Conservation (phyloP, 2,329 filamentous ascomycete genomes). For the Lecanicillium sp. region DNA sequence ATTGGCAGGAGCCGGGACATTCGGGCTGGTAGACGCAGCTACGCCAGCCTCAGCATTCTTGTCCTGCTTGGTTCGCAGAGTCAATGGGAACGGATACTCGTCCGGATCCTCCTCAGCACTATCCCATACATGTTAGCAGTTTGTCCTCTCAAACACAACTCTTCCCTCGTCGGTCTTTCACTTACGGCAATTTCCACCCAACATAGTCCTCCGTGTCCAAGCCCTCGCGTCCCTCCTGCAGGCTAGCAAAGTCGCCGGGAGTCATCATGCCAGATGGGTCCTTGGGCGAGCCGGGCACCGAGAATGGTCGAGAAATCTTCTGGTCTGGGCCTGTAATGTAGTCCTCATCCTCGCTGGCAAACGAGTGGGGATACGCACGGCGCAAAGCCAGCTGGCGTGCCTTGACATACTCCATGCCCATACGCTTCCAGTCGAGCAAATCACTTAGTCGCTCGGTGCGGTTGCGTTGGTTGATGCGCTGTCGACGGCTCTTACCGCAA, state of each 20-base stretch:
- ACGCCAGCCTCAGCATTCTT: constrained; percentile 12
- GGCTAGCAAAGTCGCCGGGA: constrained; percentile 90
- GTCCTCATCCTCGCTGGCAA: constrained; percentile 71
- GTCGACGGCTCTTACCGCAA: constrained; percentile 82
- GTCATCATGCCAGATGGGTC: constrained; percentile 98
- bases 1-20: background rate
- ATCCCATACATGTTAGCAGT: constrained; percentile 8
- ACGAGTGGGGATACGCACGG: constrained; percentile 84
- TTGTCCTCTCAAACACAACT: too few relatives aligned
- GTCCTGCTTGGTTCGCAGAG: constrained; percentile 44
- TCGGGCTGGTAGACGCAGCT: constrained; percentile 1
- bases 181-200: constrained; percentile 95
- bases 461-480: constrained; percentile 98
- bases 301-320: constrained; percentile 92
- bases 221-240: constrained; percentile 90
- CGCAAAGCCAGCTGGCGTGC: constrained; percentile 86
- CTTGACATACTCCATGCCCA: constrained; percentile 99
- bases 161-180: constrained; percentile 26
- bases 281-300: constrained; percentile 84
- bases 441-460: constrained; percentile 92
- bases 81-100: constrained; percentile 54
- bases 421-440: constrained; percentile 95
- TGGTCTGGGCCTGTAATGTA: constrained; percentile 89
- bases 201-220: constrained; percentile 96
- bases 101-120: constrained; percentile 91